Evolutionary conservation across 2,329 filamentous ascomycete species (phyloP), one percentile per base, ranked within the genome.

Genomic region (Hypoxylon sp.): DNA sequence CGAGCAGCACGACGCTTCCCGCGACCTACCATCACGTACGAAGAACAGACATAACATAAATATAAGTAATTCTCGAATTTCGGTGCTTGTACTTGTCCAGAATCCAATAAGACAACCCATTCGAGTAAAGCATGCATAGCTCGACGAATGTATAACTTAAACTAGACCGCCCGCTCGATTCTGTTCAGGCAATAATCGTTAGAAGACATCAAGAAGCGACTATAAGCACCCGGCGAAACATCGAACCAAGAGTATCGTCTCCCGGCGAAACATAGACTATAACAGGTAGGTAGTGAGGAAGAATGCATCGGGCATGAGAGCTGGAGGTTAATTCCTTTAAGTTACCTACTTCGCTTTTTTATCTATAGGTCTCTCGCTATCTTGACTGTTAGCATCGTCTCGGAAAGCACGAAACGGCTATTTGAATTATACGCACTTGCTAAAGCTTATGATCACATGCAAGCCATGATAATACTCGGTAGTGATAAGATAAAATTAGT

Each of bases 11-110:
- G 50, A 48, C 46, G 11, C 21, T 13, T 23, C 13, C 25, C 6
- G 30, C 14, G 21, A 58, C 17, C 5, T 52, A 34, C 48, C 36
- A 11, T n/a, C 32, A 6, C 45, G 5, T 52, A 56, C 50, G 43
- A 60, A 17, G 5, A 11, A 2, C 11, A 19, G 14, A 36, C 46
- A 13, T 10, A 46, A 13, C 46, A 45, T 13, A 38, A 5, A 21
- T 50, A 19, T 17, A 10, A 2, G 11, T 5, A 11, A 10, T 5
- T 49, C 14, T 28, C 21, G 45, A 30, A n/a, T n/a, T 6, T 9
- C 41, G n/a, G 11, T 19, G 6, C 3, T 41, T 41, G 3, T 41
- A 41, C 17, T 9, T 14, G 9, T 19, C 6, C n/a, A 41, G 13
- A 7, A 10, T 6, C 7, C 7, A 2, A 19, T 9, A n/a, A 1